Conservation (phyloP, 257 asterid genomes). For the Solanum pinnatisectum region DNA sequence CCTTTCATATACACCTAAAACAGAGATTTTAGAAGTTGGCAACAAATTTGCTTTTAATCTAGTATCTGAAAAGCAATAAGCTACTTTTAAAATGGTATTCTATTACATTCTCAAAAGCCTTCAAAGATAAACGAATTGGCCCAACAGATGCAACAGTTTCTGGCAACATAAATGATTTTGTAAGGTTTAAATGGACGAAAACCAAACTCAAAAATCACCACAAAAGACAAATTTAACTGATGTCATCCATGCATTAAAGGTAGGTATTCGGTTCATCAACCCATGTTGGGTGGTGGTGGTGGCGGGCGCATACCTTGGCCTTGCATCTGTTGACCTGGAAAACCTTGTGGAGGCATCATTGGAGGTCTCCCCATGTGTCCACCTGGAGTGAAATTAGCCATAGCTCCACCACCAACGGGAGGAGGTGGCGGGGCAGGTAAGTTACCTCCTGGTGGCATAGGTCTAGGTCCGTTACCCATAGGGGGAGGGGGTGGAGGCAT, state of each 20-base stretch:
- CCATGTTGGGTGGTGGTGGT: conserved; percentile 74
- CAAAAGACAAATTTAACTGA: neutral
- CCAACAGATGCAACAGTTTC: neutral
- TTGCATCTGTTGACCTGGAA: conserved; percentile 65
- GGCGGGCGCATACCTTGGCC: conserved; percentile 55
- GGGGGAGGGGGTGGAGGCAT: conserved; percentile 56
- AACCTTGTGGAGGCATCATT: conserved; percentile 72
- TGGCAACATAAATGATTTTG: neutral
- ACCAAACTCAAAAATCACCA: neutral
- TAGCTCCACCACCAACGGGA: conserved; percentile 55
- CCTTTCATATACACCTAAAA: neutral
- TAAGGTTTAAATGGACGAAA: neutral
- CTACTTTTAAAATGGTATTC: neutral
- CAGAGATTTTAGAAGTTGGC: neutral
- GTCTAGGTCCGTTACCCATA: conserved; percentile 73
- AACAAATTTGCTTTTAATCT: neutral
- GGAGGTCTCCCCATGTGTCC: conserved; percentile 79
- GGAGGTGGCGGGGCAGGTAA: conserved; percentile 98
- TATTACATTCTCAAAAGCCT: neutral
- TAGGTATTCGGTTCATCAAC: conserved; percentile 13
- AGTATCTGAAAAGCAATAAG: neutral
- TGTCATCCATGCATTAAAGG: neutral
- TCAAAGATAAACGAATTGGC: neutral
- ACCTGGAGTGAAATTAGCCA: conserved; percentile 82
- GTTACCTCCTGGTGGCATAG: conserved; percentile 96